Conservation (phyloP, 345 rosid genomes). For the Pistacia atlantica region DNA sequence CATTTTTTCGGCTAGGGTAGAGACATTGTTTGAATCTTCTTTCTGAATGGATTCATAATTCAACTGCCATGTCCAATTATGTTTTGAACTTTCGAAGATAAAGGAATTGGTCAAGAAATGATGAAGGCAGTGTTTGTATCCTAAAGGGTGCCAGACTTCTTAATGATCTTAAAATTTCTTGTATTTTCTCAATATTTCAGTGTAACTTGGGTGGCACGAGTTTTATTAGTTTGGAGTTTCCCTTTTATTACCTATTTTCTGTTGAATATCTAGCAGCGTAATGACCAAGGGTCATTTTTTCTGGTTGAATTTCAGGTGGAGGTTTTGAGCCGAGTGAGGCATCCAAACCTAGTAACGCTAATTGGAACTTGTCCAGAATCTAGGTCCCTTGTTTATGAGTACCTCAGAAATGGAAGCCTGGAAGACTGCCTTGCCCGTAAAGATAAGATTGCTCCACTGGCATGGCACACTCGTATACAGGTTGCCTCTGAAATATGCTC, state of each 20-base stretch:
- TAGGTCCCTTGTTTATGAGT: constrained; percentile 77
- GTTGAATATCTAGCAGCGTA: background rate
- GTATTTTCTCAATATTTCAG: background rate
- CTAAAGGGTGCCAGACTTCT: background rate
- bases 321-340: constrained; percentile 76
- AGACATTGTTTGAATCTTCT: background rate
- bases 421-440: constrained; percentile 62
- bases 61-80: background rate
- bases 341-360: constrained; percentile 78
- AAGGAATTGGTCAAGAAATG: constrained; percentile 2
- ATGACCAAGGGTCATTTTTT: background rate
- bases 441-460: constrained; percentile 51
- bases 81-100: background rate
- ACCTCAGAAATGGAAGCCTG: constrained; percentile 69
- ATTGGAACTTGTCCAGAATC: constrained; percentile 85
- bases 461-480: constrained; percentile 65
- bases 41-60: background rate
- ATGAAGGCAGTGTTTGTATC: background rate
- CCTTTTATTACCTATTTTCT: background rate
- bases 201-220: background rate
- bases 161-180: background rate
- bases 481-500: constrained; percentile 83
- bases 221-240: background rate
- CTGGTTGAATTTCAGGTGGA: constrained; percentile 55
- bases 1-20: background rate